phyloP scores from a whole-genome alignment of 768 basidiomycete species.

The Leucogyrophana mollusca region DNA sequence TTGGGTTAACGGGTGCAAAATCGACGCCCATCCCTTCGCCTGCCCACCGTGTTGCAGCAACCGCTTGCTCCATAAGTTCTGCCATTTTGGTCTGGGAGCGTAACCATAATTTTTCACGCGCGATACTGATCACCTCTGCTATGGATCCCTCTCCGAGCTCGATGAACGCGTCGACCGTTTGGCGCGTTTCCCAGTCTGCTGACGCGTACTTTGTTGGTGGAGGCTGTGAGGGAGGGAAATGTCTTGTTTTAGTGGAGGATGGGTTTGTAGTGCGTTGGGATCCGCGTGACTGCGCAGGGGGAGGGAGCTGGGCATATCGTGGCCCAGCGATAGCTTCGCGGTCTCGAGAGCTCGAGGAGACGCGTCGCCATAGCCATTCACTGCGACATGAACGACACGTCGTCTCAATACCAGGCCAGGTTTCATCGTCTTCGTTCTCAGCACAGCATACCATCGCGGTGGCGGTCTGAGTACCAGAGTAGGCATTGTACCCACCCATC shows the following conservation, averaged over 20 bases:
- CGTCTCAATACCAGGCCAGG: constrained; percentile 61
- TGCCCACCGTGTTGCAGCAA: constrained; percentile 55
- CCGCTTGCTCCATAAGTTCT: constrained; percentile 65
- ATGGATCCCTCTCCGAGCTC: constrained; percentile 73
- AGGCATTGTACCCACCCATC: constrained; percentile 23
- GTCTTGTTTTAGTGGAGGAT: constrained; percentile 15
- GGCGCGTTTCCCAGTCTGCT: constrained; percentile 66
- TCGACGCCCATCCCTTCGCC: constrained; percentile 34
- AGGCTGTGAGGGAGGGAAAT: constrained; percentile 15
- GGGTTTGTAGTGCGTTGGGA: not conserved
- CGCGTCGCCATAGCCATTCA: constrained; percentile 65
- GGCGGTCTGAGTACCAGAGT: constrained; percentile 21
- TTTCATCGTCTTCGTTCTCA: constrained; percentile 73
- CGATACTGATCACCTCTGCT: constrained; percentile 54
- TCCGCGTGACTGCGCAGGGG: constrained; percentile 8
- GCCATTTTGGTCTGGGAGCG: constrained; percentile 60
- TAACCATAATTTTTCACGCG: constrained; percentile 73
- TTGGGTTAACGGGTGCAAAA: constrained; percentile 20
- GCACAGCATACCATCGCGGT: constrained; percentile 44
- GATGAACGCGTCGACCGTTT: constrained; percentile 67
- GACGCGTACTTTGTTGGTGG: constrained; percentile 27
- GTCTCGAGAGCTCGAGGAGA: constrained; percentile 45
- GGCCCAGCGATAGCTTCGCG: constrained; percentile 57
- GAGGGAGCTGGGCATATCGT: constrained; percentile 20
- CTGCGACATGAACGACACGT: constrained; percentile 68